These are phyloP conservation scores for Penicillium fimorum DNA, from an alignment of 495 filamentous ascomycete species.

Conservation along the genomic window DNA sequence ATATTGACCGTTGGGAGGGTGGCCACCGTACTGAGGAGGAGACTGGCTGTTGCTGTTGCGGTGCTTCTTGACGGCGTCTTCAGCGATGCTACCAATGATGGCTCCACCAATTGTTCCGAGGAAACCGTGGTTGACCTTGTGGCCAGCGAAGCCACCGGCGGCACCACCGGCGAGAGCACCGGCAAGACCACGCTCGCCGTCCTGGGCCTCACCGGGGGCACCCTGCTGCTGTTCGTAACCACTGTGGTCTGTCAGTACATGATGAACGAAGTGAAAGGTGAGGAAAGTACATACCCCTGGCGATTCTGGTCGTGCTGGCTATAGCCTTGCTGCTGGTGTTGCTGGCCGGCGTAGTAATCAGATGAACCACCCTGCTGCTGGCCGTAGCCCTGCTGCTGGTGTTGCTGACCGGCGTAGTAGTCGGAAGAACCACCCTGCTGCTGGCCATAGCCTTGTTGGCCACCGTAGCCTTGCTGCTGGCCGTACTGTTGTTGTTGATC, in stretches of 20 bases:
- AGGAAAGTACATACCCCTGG: slow-evolving; percentile 22
- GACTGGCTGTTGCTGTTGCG: slow-evolving; percentile 24
- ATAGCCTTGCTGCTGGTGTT: slow-evolving; percentile 28
- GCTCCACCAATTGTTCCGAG: slow-evolving; percentile 52
- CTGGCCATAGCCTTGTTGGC: slow-evolving; percentile 28
- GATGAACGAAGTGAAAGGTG: slow-evolving; percentile 1
- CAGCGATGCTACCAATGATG: slow-evolving; percentile 46
- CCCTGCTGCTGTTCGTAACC: slow-evolving; percentile 30
- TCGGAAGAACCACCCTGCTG: slow-evolving; percentile 22
- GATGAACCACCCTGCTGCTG: slow-evolving; percentile 21
- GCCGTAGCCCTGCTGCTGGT: slow-evolving; percentile 26
- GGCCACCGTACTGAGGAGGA: slow-evolving; percentile 9
- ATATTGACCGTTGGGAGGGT: too few relatives aligned
- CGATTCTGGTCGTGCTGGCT: slow-evolving; percentile 29
- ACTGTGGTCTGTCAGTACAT: slow-evolving; percentile 15
- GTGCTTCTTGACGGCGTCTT: slow-evolving; percentile 48
- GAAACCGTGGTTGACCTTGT: slow-evolving; percentile 52
- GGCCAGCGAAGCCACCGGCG: slow-evolving; percentile 46
- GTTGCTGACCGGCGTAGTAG: slow-evolving; percentile 35
- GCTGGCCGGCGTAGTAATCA: slow-evolving; percentile 36
- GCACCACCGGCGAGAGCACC: slow-evolving; percentile 48
- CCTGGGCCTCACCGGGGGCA: slow-evolving; percentile 41
- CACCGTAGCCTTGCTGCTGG: slow-evolving; percentile 25
- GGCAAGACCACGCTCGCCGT: slow-evolving; percentile 49
- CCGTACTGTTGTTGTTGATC: slow-evolving; percentile 25